Percentiles rank a stretch among this genome's conserved stretches.
Evolutionary conservation across 208 protist genomes (phyloP).

Genomic region (Acanthamoeba castellanii): DNA sequence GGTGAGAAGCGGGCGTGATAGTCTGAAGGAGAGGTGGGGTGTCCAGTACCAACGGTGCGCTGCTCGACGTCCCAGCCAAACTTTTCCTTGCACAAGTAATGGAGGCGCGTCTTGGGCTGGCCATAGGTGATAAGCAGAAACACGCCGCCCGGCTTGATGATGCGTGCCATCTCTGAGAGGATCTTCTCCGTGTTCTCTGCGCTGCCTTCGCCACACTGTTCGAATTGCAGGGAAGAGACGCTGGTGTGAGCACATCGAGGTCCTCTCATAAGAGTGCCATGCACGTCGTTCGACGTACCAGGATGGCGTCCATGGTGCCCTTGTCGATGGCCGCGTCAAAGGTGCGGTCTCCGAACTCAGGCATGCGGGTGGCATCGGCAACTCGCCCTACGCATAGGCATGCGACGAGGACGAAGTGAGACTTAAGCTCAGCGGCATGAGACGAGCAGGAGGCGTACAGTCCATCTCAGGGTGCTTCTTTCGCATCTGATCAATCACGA

Average conservation of each 20-base stretch:
- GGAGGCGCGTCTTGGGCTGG: background rate
- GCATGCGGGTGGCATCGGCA: background rate
- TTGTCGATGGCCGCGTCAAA: slow-evolving; percentile 42
- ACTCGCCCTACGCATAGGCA: background rate
- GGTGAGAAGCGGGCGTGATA: background rate
- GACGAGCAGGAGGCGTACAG: background rate
- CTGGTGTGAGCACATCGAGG: no score
- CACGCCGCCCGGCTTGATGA: slow-evolving; percentile 10
- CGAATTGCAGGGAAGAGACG: no score
- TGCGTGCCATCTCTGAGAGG: slow-evolving; percentile 17
- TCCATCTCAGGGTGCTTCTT: background rate
- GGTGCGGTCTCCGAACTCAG: background rate
- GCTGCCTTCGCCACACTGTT: background rate
- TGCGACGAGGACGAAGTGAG: background rate
- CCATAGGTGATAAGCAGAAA: slow-evolving; percentile 2
- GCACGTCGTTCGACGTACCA: background rate
- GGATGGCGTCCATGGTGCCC: background rate
- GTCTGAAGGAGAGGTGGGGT: background rate
- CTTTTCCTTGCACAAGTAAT: slow-evolving; percentile 7
- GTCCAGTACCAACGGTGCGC: background rate
- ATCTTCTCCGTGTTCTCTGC: slow-evolving; percentile 2
- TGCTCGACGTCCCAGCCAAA: slow-evolving; percentile 6
- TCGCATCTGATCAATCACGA: slow-evolving; percentile 46
- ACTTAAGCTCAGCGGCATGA: background rate
- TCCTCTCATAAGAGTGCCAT: no score